These are phyloP conservation scores for Dalbergia oliveri DNA, from an alignment of 306 rosid genomes.

Conservation along the genomic window DNA sequence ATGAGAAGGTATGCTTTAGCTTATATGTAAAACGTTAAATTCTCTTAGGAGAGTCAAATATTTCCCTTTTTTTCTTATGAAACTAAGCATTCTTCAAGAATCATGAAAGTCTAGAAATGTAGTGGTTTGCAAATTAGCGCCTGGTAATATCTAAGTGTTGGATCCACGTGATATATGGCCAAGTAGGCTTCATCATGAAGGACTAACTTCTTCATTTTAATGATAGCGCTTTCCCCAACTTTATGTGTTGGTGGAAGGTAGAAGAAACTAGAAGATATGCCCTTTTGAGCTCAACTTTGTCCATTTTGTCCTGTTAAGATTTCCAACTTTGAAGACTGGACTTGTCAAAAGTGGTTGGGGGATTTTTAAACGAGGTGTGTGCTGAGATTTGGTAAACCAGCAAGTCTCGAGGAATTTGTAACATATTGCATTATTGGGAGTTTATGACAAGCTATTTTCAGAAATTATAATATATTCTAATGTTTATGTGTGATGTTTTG, in stretches of 20 bases:
- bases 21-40: conserved; percentile 47
- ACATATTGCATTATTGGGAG: conserved; percentile 27
- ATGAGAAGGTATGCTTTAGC: conserved; percentile 81
- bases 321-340: conserved; percentile 20
- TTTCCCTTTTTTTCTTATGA: not conserved
- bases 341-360: conserved; percentile 28
- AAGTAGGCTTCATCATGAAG: conserved; percentile 29
- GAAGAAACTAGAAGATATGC: conserved; percentile 20
- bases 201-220: conserved; percentile 32
- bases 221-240: conserved; percentile 30
- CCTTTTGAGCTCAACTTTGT: conserved; percentile 15
- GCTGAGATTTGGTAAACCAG: conserved; percentile 24
- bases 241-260: not conserved
- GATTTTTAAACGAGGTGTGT: conserved; percentile 23
- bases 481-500: not conserved
- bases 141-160: conserved; percentile 32
- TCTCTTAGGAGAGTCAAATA: conserved; percentile 35
- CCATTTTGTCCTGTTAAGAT: conserved; percentile 23
- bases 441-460: conserved; percentile 7
- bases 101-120: conserved; percentile 37
- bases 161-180: conserved; percentile 32
- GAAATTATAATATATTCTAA: not conserved
- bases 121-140: conserved; percentile 34
- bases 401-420: conserved; percentile 13
- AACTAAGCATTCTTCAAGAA: conserved; percentile 42